Evolutionary conservation across 306 rosid genomes (phyloP).

Genomic region (Echinosophora koreensis): DNA sequence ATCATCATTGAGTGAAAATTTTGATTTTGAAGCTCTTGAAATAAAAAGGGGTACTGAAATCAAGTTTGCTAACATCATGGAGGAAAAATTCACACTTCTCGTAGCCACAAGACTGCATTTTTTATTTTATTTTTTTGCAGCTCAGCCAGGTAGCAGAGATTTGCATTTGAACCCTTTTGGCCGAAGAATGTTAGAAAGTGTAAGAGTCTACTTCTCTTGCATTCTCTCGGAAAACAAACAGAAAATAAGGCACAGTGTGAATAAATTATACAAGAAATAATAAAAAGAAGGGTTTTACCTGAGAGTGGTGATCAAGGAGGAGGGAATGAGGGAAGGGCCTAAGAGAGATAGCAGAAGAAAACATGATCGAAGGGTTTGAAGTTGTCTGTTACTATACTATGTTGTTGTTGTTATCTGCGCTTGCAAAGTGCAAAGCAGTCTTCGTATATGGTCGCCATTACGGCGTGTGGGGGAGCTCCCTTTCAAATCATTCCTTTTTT

Average conservation of each 20-base stretch:
- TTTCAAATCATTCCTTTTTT: too few species aligned
- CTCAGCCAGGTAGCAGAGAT: background rate
- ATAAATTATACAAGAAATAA: background rate
- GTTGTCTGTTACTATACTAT: background rate
- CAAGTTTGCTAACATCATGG: conserved; percentile 36
- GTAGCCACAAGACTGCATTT: background rate
- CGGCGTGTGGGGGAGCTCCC: background rate
- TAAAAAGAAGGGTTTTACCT: conserved; percentile 45
- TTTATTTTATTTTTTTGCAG: background rate
- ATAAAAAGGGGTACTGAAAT: background rate
- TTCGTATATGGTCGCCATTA: conserved; percentile 4
- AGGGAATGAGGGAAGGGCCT: conserved; percentile 40
- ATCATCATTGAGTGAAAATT: background rate
- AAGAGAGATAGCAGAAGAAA: conserved; percentile 46
- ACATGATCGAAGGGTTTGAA: conserved; percentile 52
- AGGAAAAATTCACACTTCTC: conserved; percentile 4
- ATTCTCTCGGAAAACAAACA: conserved; percentile 32
- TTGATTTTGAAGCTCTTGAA: conserved; percentile 29
- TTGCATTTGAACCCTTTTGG: background rate
- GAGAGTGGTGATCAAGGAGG: conserved; percentile 39
- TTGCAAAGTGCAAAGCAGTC: background rate
- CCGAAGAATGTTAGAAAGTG: background rate
- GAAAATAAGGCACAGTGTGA: background rate
- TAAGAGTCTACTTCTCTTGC: background rate
- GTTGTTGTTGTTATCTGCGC: background rate